These are phyloP conservation scores for Clausena lansium DNA, from an alignment of 345 rosid species.

Conservation along the genomic window DNA sequence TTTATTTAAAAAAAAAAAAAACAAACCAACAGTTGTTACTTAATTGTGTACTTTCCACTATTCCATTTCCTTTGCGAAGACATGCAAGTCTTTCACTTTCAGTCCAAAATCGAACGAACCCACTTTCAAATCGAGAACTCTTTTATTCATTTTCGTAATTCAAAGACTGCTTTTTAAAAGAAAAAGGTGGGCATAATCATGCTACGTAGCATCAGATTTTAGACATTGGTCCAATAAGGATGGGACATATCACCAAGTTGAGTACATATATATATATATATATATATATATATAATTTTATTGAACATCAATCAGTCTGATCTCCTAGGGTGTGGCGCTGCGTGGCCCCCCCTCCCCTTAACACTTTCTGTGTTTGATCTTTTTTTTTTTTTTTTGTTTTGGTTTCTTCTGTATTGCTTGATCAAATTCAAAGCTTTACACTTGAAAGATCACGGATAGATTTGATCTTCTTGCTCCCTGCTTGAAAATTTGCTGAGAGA, in stretches of 20 bases:
- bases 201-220: background rate
- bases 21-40: too few species aligned
- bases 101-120: too few species aligned
- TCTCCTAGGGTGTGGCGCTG: slow-evolving; percentile 15
- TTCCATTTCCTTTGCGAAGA: background rate
- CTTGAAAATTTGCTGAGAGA: too few species aligned
- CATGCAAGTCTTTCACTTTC: too few species aligned
- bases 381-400: too few species aligned
- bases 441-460: too few species aligned
- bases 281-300: background rate
- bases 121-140: background rate
- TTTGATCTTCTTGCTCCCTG: too few species aligned
- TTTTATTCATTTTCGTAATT: background rate
- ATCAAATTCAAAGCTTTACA: too few species aligned
- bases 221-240: background rate
- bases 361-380: too few species aligned
- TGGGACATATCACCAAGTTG: background rate
- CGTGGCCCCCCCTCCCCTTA: too few species aligned
- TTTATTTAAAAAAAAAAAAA: background rate
- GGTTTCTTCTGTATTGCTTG: too few species aligned
- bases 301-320: slow-evolving; percentile 3
- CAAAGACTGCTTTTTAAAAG: background rate
- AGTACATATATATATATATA: background rate
- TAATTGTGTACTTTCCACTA: background rate
- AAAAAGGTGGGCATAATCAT: background rate